Evolutionary conservation across 345 rosid genomes (phyloP), one percentile per base, ranked within the genome.

Genomic region (Citrus trifoliata): DNA sequence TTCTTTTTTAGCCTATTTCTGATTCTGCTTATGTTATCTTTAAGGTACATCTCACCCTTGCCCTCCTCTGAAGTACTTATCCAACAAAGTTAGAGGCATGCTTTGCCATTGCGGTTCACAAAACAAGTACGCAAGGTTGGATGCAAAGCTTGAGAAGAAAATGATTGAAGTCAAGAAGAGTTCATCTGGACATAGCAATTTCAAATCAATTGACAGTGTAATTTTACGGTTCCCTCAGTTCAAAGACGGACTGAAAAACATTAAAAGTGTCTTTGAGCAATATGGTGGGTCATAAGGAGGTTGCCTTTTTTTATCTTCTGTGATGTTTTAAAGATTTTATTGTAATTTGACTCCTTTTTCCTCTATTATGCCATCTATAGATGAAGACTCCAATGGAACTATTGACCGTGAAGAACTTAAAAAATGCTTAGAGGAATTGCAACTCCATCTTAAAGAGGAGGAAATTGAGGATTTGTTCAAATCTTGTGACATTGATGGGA

Each of bases 401-500:
- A 93, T 95, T 42, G 97, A 90, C 78, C 83, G 82, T 24, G 87
- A 90, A 22, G 98, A 95, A 80, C 89, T 95, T 33, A 89, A 83
- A 69, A 87, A 83, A 66, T 93, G 97, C 75, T 82, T 95, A 73
- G 86, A 88, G 71, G 87, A 91, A 80, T 80, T 91, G 83, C 85
- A 87, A 18, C 79, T 92, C 32, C 79, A 75, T 70, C 77, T 90
- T 62, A 85, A 86, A 10, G 97, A 89, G 16, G 88, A 85, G 84
- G 97, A 92, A 82, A 84, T 92, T 10, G 88, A 89, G 79, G 98
- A 92, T 80, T 83, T 93, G 53, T 95, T 89, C 58, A 82, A 84
- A 79, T 92, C 94, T 55, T 92, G 97, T 82, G 98, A 95, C 80
- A 87, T 93, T 82, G 94, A 92, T 82, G 87, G 95, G 80, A 90